These are phyloP conservation scores for Globisporangium viniferum DNA, from an alignment of 352 stramenopile genomes.

Conservation along the genomic window DNA sequence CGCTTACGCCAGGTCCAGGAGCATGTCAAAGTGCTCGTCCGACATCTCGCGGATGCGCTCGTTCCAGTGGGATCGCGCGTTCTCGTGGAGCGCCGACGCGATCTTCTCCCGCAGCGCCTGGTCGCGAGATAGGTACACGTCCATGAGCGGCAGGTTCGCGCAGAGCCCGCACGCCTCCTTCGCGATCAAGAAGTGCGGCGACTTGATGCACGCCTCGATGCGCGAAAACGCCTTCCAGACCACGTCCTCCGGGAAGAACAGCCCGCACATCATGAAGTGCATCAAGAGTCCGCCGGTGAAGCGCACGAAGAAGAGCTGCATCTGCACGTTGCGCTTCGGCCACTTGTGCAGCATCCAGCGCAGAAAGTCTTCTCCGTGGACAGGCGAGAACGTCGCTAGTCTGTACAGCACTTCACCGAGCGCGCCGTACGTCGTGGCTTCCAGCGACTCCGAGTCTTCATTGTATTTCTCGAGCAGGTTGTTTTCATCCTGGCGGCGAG, in stretches of 20 bases:
- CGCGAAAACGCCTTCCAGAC: slow-evolving; percentile 49
- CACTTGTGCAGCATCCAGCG: slow-evolving; percentile 72
- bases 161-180: slow-evolving; percentile 68
- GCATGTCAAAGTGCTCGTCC: slow-evolving; percentile 78
- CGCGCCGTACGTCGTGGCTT: slow-evolving; percentile 60
- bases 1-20: slow-evolving; percentile 69
- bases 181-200: slow-evolving; percentile 68
- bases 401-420: slow-evolving; percentile 63
- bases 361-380: slow-evolving; percentile 60
- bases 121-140: slow-evolving; percentile 60
- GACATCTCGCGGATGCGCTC: slow-evolving; percentile 70
- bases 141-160: slow-evolving; percentile 64
- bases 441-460: slow-evolving; percentile 54
- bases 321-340: slow-evolving; percentile 65
- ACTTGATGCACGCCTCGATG: slow-evolving; percentile 52
- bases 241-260: slow-evolving; percentile 47
- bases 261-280: slow-evolving; percentile 55
- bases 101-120: slow-evolving; percentile 55
- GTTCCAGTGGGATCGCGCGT: slow-evolving; percentile 70
- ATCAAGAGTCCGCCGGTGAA: slow-evolving; percentile 58
- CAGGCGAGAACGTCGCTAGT: slow-evolving; percentile 55
- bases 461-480: slow-evolving; percentile 64
- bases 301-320: slow-evolving; percentile 74
- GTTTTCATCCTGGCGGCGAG: slow-evolving; percentile 33
- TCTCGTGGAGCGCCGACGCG: slow-evolving; percentile 61